phyloP scores from a whole-genome alignment of 2,329 filamentous ascomycete species.

The Alternaria novae-zelandiae region DNA sequence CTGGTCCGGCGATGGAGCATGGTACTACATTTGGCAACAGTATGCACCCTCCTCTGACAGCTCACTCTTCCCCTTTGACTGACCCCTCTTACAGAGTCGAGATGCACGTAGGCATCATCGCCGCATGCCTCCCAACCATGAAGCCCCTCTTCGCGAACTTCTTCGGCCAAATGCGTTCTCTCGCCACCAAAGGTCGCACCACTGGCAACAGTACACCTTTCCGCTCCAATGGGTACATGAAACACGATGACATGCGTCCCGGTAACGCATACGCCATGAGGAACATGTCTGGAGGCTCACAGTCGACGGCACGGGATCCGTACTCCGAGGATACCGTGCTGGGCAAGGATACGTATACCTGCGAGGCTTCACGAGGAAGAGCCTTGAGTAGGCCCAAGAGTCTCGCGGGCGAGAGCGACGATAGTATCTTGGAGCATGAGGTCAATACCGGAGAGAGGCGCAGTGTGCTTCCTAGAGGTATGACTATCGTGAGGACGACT shows the following conservation, averaged over 20 bases:
- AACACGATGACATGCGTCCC: slow-evolving; percentile 11
- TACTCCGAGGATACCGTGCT: slow-evolving; percentile 17
- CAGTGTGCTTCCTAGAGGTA: slow-evolving; percentile 11
- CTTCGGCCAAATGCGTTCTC: slow-evolving; percentile 27
- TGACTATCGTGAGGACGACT: slow-evolving; percentile 27
- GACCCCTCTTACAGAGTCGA: slow-evolving; percentile 28
- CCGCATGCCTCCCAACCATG: slow-evolving; percentile 37
- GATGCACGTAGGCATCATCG: slow-evolving; percentile 41
- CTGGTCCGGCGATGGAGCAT: slow-evolving; percentile 31
- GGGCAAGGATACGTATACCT: slow-evolving; percentile 15
- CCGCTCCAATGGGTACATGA: slow-evolving; percentile 26
- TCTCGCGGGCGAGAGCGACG: slow-evolving; percentile 1
- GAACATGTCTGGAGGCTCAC: slow-evolving; percentile 12
- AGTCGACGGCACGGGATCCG: slow-evolving; percentile 2
- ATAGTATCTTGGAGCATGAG: slow-evolving; percentile 6
- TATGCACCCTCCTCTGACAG: slow-evolving; percentile 2
- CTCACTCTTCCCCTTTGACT: not conserved
- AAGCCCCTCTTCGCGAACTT: slow-evolving; percentile 36
- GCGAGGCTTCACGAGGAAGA: slow-evolving; percentile 8
- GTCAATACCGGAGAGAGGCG: slow-evolving; percentile 9
- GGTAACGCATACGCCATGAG: slow-evolving; percentile 16
- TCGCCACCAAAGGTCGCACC: slow-evolving; percentile 24
- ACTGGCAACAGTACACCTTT: slow-evolving; percentile 18
- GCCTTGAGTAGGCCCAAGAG: not conserved
- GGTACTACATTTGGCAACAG: slow-evolving; percentile 39